Base-by-base conservation (phyloP, 1,284 basidiomycete species). In the Ceratobasidium sp. region DNA sequence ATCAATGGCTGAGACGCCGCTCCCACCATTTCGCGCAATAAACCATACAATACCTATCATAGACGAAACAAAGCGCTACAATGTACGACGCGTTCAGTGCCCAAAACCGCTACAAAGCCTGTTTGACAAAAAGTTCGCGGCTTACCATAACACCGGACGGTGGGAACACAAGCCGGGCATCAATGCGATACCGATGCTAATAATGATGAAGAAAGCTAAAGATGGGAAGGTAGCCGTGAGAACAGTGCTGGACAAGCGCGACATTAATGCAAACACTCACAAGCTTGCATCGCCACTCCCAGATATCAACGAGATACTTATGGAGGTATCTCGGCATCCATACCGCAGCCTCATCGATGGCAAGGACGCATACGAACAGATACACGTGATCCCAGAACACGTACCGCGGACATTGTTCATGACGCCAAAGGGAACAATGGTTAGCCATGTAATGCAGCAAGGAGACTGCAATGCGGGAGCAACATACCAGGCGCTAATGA, bases 31-130 rank as follows among this genome's bases (percentile, higher is more conserved):
- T 0, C 75, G 81, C 0, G 82, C 75, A 0, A 81, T 85, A 4
- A 84, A 85, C 63, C 83, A 85, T 69, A 65, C 65, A 0, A 84
- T 85, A 0, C 83, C 83, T 0, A 58, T 85, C 8, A 83, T 83
- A 6, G 81, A 85, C 46, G 78, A 81, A 39, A 53, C 74, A 0
- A 81, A 80, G 43, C 64, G 80, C 0, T 84, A 83, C 39, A 24
- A 76, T 0, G 83, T 79, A 77, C 69, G 81, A 9, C 81, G 80
- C 2, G 80, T 81, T 0, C 76, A 77, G 31, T 83, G 82, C 74
- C 80, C 82, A 8, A 81, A 83, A 29, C 78, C 81, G 3, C 62
- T 83, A 9, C 62, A 75, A 39, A 43, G 71, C 0, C 77, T 78
- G 11, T 84, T 82, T 81, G 63, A 59, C 0, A 76, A 78, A 49